Conservation (phyloP, 805 yeast genomes). For the Komagataella pseudopastoris region DNA sequence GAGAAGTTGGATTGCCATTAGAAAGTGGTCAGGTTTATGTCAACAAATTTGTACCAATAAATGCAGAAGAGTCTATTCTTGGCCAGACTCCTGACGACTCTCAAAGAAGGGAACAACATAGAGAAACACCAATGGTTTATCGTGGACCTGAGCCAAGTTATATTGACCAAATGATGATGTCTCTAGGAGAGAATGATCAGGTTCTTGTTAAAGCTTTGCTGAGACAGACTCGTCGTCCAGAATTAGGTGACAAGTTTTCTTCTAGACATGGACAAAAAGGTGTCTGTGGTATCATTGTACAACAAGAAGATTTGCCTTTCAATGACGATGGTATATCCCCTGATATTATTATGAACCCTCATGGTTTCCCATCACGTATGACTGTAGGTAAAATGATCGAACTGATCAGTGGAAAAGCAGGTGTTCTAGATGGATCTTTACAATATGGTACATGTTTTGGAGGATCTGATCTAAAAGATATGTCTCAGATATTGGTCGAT, state of each 20-base stretch:
- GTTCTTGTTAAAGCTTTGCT: conserved; percentile 84
- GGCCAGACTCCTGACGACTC: conserved; percentile 18
- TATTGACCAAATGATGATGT: conserved; percentile 95
- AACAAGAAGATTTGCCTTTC: conserved; percentile 94
- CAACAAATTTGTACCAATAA: conserved; percentile 85
- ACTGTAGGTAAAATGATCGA: conserved; percentile 99
- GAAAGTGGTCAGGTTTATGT: conserved; percentile 90
- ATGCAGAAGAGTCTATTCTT: conserved; percentile 55
- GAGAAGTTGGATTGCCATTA: conserved; percentile 86
- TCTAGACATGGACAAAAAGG: conserved; percentile 99
- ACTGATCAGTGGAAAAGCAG: conserved; percentile 92
- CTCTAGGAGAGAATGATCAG: conserved; percentile 90
- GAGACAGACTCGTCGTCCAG: conserved; percentile 95
- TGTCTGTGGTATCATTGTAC: conserved; percentile 96
- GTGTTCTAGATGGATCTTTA: conserved; percentile 80
- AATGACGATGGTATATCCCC: conserved; percentile 87
- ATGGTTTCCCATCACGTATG: conserved; percentile 99
- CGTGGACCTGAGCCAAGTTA: conserved; percentile 94
- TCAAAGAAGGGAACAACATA: conserved; percentile 37
- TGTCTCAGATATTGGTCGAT: conserved; percentile 82
- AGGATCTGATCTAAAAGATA: conserved; percentile 90
- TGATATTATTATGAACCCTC: conserved; percentile 97
- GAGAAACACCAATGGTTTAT: conserved; percentile 85
- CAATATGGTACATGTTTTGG: conserved; percentile 99
- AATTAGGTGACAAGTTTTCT: conserved; percentile 93